These are phyloP conservation scores for Serendipita sp. DNA, from an alignment of 768 basidiomycete species.

Conservation along the genomic window DNA sequence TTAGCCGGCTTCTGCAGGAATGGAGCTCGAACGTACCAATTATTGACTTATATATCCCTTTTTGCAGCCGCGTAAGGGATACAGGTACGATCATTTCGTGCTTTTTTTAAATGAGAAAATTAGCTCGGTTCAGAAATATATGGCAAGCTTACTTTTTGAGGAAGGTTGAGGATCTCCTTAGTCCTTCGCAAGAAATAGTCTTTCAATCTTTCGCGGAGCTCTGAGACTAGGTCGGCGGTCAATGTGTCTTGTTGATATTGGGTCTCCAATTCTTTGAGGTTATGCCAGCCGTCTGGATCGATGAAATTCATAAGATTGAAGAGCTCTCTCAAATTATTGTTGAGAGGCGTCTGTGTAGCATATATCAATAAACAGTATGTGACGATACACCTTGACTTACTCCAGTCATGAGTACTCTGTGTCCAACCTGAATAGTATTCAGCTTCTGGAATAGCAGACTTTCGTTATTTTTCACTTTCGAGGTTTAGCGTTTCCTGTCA, in stretches of 20 bases:
- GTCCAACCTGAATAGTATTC: slow-evolving; percentile 58
- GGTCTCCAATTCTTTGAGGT: slow-evolving; percentile 57
- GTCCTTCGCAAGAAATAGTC: slow-evolving; percentile 89
- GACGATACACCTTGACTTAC: slow-evolving; percentile 23
- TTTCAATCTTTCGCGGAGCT: slow-evolving; percentile 55
- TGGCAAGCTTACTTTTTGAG: slow-evolving; percentile 50
- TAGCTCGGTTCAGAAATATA: background rate
- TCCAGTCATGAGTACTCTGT: slow-evolving; percentile 82
- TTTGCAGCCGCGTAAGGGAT: slow-evolving; percentile 73
- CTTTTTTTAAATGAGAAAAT: slow-evolving; percentile 22
- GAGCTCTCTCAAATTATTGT: slow-evolving; percentile 91
- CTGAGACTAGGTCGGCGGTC: slow-evolving; percentile 60
- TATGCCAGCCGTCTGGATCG: slow-evolving; percentile 56
- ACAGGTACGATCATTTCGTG: slow-evolving; percentile 87
- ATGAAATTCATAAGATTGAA: slow-evolving; percentile 98
- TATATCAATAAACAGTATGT: background rate
- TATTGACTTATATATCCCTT: slow-evolving; percentile 74
- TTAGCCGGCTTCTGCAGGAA: background rate
- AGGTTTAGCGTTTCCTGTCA: too few species aligned
- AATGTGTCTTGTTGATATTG: slow-evolving; percentile 50
- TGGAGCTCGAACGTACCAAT: slow-evolving; percentile 34
- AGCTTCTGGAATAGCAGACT: slow-evolving; percentile 69
- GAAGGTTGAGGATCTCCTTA: slow-evolving; percentile 86
- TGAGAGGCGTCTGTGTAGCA: slow-evolving; percentile 62
- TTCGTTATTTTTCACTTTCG: slow-evolving; percentile 63